Conservation (phyloP, 257 asterid species). For the Solanum rostratum region DNA sequence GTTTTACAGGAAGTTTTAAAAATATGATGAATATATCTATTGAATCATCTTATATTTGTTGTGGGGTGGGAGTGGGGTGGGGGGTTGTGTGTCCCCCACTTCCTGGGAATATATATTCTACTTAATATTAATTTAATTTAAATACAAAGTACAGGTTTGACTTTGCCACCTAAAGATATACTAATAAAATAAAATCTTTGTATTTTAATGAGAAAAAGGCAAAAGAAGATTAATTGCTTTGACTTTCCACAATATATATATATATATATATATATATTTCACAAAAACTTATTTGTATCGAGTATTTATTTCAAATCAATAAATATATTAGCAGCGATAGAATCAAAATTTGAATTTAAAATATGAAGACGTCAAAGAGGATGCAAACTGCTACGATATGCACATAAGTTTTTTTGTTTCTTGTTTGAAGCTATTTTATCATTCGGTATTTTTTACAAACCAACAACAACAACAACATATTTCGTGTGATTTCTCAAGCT, state of each 20-base stretch:
- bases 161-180: not conserved
- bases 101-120: not conserved
- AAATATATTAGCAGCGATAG: too few relatives aligned
- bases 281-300: too few relatives aligned
- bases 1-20: too few relatives aligned
- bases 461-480: not conserved
- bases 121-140: not conserved
- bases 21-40: too few relatives aligned
- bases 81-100: too few relatives aligned
- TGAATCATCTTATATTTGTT: not conserved
- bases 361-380: too few relatives aligned
- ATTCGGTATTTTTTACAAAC: not conserved
- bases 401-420: not conserved
- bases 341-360: too few relatives aligned
- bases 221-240: not conserved
- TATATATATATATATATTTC: too few relatives aligned
- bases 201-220: not conserved
- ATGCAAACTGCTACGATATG: too few relatives aligned
- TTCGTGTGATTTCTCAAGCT: not conserved
- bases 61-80: too few relatives aligned
- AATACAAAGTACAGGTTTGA: not conserved
- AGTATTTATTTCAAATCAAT: not conserved
- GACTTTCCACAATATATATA: not conserved
- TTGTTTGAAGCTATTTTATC: not conserved
- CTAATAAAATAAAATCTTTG: not conserved